A percentile compares a stretch with the other conserved stretches of the same genome.
These are phyloP conservation scores for Fusarium agapanthi DNA, from an alignment of 2,329 filamentous ascomycete genomes.

Conservation along the genomic window DNA sequence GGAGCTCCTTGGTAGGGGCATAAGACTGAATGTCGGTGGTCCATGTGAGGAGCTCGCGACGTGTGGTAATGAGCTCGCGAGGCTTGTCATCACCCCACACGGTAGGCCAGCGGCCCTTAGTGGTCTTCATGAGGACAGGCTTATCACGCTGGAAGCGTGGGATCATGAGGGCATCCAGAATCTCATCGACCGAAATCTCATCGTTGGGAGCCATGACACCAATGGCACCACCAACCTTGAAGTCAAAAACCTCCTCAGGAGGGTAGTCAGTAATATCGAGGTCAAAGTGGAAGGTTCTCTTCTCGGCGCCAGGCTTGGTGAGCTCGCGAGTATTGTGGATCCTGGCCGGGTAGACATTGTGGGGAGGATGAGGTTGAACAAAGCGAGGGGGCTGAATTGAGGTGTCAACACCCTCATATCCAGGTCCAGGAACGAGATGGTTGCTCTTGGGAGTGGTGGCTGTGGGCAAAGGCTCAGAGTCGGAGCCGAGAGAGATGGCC, in stretches of 20 bases:
- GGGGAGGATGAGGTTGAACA: conserved; percentile 93
- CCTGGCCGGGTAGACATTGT: conserved; percentile 89
- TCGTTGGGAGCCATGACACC: conserved; percentile 92
- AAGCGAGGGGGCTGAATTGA: conserved; percentile 81
- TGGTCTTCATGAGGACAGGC: conserved; percentile 80
- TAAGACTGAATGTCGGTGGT: conserved; percentile 94
- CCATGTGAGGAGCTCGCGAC: conserved; percentile 93
- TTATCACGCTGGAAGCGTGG: conserved; percentile 86
- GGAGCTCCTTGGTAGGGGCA: conserved; percentile 85
- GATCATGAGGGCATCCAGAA: conserved; percentile 83
- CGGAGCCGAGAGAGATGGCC: conserved; percentile 54
- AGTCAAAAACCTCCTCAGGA: conserved; percentile 83
- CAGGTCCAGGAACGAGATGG: conserved; percentile 42
- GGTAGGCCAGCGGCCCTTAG: conserved; percentile 89
- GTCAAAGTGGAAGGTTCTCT: conserved; percentile 97
- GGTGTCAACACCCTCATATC: conserved; percentile 61
- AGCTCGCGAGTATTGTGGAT: conserved; percentile 86
- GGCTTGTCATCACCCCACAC: conserved; percentile 94
- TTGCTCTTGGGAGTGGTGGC: conserved; percentile 23
- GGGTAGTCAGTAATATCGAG: conserved; percentile 97
- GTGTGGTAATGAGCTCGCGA: conserved; percentile 87
- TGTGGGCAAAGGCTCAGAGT: conserved; percentile 38
- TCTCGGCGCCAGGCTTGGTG: conserved; percentile 88
- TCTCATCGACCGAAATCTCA: conserved; percentile 76
- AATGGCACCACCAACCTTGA: conserved; percentile 95